Base-by-base conservation (phyloP, 805 yeast genomes). In the Schizosaccharomyces octosporus region DNA sequence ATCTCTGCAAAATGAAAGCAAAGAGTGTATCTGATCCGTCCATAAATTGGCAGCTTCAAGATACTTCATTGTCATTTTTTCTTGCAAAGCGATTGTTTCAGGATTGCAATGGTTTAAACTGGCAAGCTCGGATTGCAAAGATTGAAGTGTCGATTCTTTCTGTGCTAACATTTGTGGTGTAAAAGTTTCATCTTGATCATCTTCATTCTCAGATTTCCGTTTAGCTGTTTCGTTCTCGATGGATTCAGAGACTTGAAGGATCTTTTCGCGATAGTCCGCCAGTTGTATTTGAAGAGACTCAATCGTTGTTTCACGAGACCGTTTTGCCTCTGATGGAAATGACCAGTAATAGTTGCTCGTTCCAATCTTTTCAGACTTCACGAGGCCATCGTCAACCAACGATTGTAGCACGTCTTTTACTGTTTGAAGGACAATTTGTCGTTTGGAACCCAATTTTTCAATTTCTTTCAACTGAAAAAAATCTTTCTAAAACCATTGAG, bases 361-460 rank as follows among this genome's bases (percentile, higher is more conserved):
- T 0, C 84, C 85, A 66, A 84, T 79, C 67, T 80, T 81, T 63
- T 78, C 81, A 48, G 74, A 72, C 55, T 73, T 74, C 6, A 79
- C 72, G 39, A 78, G 65, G 29, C 73, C 76, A 61, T 80, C 84
- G 64, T 79, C 81, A 9, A 78, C 66, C 62, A 80, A 71, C 3
- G 67, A 64, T 54, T 76, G 77, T 9, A 80, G 64, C 1, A 79
- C 64, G 9, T 77, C 81, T 65, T 80, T 80, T 51, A 80, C 78
- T 60, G 78, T 76, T 79, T 79, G 79, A 0, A 79, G 66, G n/a
- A 78, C 74, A 5, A 80, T 74, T 0, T 81, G 81, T 0, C 75
- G 73, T 59, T 70, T 70, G 2, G 79, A 72, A 0, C 74, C 80
- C 9, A 67, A 64, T 3, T 74, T 67, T 66, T 80, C 83, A 13